These are phyloP conservation scores for Rhamnella rubrinervis DNA, from an alignment of 331 rosid genomes.

Conservation along the genomic window DNA sequence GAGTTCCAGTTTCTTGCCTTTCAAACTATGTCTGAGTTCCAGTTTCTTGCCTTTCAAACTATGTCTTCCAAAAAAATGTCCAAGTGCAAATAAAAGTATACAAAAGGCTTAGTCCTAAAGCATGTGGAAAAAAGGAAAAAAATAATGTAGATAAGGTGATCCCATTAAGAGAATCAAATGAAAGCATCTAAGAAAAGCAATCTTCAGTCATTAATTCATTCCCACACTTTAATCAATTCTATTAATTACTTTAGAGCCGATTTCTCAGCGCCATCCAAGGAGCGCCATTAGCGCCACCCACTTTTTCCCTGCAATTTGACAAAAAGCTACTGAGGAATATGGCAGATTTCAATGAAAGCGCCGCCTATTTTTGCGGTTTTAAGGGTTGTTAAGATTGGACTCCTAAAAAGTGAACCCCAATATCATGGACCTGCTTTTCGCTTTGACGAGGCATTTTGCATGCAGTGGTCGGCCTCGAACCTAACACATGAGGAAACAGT, in stretches of 20 bases:
- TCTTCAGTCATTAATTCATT: conserved; percentile 19
- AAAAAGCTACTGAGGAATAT: conserved; percentile 22
- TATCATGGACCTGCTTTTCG: conserved; percentile 32
- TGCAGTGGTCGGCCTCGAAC: conserved; percentile 21
- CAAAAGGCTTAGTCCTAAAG: conserved; percentile 34
- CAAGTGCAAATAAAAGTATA: neutral
- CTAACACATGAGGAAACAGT: conserved; percentile 34
- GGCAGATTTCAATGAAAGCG: conserved; percentile 17
- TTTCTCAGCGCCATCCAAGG: conserved; percentile 53
- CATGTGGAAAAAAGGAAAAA: conserved; percentile 11
- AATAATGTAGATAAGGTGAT: conserved; percentile 29
- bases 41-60: too few species aligned
- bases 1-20: neutral
- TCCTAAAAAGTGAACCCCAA: conserved; percentile 13
- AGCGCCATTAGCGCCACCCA: conserved; percentile 66
- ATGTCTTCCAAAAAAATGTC: neutral
- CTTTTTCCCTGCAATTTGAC: conserved; percentile 29
- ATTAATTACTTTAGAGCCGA: conserved; percentile 43
- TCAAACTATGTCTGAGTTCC: too few species aligned
- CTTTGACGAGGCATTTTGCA: conserved; percentile 18
- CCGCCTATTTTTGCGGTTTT: conserved; percentile 12
- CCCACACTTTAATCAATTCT: neutral
- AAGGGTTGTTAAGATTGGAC: conserved; percentile 4
- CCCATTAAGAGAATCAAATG: conserved; percentile 29
- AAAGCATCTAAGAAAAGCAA: conserved; percentile 29